phyloP scores from a whole-genome alignment of 1,284 basidiomycete genomes.

The Anthracocystis walkeri region DNA sequence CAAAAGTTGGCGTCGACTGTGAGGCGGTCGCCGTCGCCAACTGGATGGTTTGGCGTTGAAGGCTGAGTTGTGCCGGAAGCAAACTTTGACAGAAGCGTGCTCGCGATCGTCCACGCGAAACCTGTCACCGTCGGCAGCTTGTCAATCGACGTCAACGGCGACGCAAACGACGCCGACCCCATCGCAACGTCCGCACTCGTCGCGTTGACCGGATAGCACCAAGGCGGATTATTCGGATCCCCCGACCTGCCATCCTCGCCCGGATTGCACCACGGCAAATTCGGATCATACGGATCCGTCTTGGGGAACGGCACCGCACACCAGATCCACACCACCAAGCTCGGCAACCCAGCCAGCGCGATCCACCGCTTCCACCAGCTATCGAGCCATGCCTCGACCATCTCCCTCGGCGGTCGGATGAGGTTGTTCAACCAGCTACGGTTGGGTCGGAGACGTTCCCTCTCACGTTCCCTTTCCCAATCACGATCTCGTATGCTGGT shows the following conservation, averaged over 20 bases:
- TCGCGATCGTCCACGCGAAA: constrained; percentile 20
- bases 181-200: constrained; percentile 1
- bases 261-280: constrained; percentile 57
- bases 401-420: constrained; percentile 70
- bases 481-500: constrained; percentile 43
- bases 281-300: constrained; percentile 70
- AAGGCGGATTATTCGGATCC: constrained; percentile 49
- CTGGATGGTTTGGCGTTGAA: constrained; percentile 2
- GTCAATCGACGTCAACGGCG: background rate
- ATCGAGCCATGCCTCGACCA: constrained; percentile 72
- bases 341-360: constrained; percentile 72
- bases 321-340: constrained; percentile 73
- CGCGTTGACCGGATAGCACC: constrained; percentile 44
- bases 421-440: constrained; percentile 56
- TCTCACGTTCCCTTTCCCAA: constrained; percentile 46
- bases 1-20: constrained; percentile 65
- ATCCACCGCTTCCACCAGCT: constrained; percentile 73
- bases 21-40: constrained; percentile 37
- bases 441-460: constrained; percentile 28
- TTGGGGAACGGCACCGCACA: constrained; percentile 74
- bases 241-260: constrained; percentile 35
- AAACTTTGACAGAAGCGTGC: constrained; percentile 19
- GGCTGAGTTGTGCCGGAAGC: background rate
- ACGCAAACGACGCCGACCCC: background rate
- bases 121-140: constrained; percentile 28